These are phyloP conservation scores for Cryptosporidium sp. DNA, from an alignment of 169 alveolate genomes.

Conservation along the genomic window DNA sequence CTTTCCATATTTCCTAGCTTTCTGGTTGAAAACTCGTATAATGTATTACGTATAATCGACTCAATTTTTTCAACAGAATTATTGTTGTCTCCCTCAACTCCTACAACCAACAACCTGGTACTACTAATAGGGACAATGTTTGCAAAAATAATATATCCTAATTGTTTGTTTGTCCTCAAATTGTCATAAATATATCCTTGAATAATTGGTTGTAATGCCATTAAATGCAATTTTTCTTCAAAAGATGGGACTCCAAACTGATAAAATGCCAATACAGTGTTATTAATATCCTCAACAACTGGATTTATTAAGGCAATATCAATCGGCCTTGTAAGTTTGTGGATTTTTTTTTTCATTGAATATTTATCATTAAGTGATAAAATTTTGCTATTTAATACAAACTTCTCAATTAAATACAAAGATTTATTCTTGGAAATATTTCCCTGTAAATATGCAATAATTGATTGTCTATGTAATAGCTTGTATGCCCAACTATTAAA, in stretches of 20 bases:
- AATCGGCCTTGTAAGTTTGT: conserved; percentile 23
- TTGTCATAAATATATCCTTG: conserved; percentile 55
- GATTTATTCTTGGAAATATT: conserved; percentile 47
- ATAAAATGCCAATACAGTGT: conserved; percentile 30
- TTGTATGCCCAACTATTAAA: conserved; percentile 54
- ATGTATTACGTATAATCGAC: conserved; percentile 11
- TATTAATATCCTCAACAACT: conserved; percentile 14
- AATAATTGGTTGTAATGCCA: conserved; percentile 53
- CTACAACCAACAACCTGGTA: conserved; percentile 38
- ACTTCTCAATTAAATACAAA: conserved; percentile 23
- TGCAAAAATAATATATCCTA: conserved; percentile 64
- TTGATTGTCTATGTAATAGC: conserved; percentile 55
- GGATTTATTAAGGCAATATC: conserved; percentile 51
- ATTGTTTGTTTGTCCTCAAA: conserved; percentile 38
- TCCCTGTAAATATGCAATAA: conserved; percentile 59
- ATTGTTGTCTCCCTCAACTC: conserved; percentile 39
- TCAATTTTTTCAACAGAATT: conserved; percentile 56
- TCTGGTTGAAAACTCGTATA: conserved; percentile 22
- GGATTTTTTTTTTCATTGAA: conserved; percentile 31
- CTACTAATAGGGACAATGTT: conserved; percentile 44
- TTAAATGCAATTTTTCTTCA: conserved; percentile 58
- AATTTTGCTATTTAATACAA: conserved; percentile 32
- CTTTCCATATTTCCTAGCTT: conserved; percentile 35
- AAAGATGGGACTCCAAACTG: conserved; percentile 69
- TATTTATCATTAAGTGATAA: conserved; percentile 44